Conservation (phyloP, 768 basidiomycete genomes). For the Clitopilus hobsonii region DNA sequence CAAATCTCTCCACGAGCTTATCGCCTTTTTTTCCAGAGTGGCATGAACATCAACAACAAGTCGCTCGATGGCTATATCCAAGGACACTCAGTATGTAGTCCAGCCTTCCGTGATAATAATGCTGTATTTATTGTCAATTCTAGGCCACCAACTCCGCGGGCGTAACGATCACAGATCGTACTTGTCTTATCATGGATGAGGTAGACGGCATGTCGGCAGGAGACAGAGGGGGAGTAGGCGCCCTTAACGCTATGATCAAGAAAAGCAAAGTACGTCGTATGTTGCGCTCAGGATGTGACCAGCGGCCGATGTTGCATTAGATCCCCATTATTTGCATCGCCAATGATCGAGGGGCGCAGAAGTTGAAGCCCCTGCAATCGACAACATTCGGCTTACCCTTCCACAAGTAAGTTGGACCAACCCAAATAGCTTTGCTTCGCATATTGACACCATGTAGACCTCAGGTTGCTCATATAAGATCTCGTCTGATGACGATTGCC, state of each 20-base stretch:
- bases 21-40: constrained; percentile 48
- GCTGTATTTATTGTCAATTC: neutral
- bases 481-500: constrained; percentile 80
- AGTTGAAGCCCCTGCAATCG: constrained; percentile 78
- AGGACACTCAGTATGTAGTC: constrained; percentile 41
- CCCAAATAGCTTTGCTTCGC: neutral
- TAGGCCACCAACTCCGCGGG: constrained; percentile 66
- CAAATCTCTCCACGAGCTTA: neutral
- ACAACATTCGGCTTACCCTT: constrained; percentile 78
- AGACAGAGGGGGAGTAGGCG: constrained; percentile 94
- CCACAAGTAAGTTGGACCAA: constrained; percentile 49
- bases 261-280: constrained; percentile 68
- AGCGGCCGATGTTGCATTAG: constrained; percentile 32
- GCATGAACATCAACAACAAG: constrained; percentile 85
- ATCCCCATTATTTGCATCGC: constrained; percentile 97
- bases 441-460: constrained; percentile 50
- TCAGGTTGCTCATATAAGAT: constrained; percentile 68
- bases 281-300: neutral
- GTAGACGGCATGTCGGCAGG: constrained; percentile 99
- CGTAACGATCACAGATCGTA: constrained; percentile 68
- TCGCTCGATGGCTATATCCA: constrained; percentile 85
- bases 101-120: neutral
- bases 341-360: constrained; percentile 83
- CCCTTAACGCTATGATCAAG: constrained; percentile 86
- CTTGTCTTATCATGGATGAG: constrained; percentile 98